phyloP scores from a whole-genome alignment of 345 rosid species.

The Citrus australasica region DNA sequence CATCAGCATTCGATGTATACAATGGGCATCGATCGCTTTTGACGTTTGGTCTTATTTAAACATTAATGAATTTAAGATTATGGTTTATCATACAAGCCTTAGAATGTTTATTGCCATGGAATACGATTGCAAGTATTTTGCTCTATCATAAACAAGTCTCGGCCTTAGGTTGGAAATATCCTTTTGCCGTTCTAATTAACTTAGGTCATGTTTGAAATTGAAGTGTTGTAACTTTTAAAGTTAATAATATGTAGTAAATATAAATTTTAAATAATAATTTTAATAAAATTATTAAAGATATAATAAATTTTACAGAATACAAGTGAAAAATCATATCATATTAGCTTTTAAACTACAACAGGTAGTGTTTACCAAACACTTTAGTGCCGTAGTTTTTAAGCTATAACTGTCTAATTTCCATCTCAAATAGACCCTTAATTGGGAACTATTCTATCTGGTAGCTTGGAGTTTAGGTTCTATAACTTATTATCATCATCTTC shows the following conservation, averaged over 20 bases:
- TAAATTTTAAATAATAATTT: no score
- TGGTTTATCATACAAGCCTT: neutral
- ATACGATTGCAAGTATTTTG: neutral
- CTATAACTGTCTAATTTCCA: no score
- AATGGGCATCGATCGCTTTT: constrained; percentile 24
- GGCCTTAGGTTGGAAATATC: neutral
- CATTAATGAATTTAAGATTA: neutral
- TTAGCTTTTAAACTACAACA: accelerated
- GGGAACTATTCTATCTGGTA: neutral
- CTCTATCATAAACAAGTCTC: neutral
- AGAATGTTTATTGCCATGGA: neutral
- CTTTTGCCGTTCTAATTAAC: neutral
- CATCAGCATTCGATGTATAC: constrained; percentile 19
- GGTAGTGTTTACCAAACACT: no score
- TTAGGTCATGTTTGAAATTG: no score
- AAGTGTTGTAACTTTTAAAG: no score
- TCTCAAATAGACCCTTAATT: no score
- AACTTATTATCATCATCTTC: no score
- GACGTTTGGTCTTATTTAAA: constrained; percentile 34
- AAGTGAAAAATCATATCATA: no score
- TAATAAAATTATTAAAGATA: no score
- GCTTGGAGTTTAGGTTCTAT: neutral
- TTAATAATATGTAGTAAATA: no score
- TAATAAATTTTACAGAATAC: no score
- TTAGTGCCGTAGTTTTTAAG: accelerated